Evolutionary conservation across 768 basidiomycete species (phyloP), one percentile per base, ranked within the genome.

Genomic region (Lactarius trivialis): DNA sequence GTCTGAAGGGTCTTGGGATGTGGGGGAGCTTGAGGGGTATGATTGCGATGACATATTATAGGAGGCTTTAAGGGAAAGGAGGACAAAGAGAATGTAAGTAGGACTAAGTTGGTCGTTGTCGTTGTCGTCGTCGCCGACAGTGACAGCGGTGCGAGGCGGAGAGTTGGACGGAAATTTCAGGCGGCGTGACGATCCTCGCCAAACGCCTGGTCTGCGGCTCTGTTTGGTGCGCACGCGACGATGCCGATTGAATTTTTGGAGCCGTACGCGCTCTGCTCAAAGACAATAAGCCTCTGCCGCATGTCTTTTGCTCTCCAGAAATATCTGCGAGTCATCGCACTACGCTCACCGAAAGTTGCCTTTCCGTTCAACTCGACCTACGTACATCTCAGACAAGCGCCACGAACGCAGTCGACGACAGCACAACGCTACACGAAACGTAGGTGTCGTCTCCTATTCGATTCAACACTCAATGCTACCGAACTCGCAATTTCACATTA

Each of bases 281-380:
- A 51, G 39, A 64, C 63, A 64, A 64, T 63, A 63, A 55, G 48
- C 58, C 36, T 59, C 53, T 2, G 48, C 63, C 63, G 58, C 63
- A 64, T 64, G 63, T 64, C 53, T 41, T 24, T 41, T 41, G 30
- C 62, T 45, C 54, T 64, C 34, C 63, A 51, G 34, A 63, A 50
- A 49, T 36, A 12, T 55, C 54, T 55, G 55, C 60, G 61, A 65
- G 26, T 21, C 39, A 55, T 57, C 64, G 60, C 64, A 49, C 55
- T 24, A 12, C 41, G 37, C 34, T 36, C 41, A 8, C 54, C 54
- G 32, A 19, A 36, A 32, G 45, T 21, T n/a, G 26, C 6, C 45
- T 32, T 28, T 12, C 26, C 48, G 8, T 37, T 17, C 50, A 49
- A 37, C 19, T 34, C 39, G 28, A 43, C 36, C 28, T 28, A 52